phyloP scores from a whole-genome alignment of 352 stramenopile species.

The Pythium aquatile region DNA sequence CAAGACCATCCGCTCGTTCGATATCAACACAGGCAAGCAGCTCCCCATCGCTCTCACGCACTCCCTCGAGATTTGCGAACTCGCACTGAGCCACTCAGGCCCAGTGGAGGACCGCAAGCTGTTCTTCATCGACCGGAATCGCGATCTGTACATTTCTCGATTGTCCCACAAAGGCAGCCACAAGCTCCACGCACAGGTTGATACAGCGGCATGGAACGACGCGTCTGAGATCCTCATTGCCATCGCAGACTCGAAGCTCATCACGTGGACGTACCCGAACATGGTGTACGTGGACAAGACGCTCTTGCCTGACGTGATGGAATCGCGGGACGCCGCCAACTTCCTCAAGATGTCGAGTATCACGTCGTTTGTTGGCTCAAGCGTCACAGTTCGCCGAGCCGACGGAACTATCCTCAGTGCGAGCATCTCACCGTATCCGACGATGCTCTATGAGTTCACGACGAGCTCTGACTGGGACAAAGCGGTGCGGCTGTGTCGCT shows the following conservation, averaged over 20 bases:
- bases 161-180: conserved; percentile 52
- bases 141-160: conserved; percentile 81
- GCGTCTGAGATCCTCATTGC: conserved; percentile 84
- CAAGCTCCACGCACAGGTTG: conserved; percentile 91
- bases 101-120: conserved; percentile 76
- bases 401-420: conserved; percentile 86
- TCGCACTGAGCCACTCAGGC: conserved; percentile 82
- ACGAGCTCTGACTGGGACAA: conserved; percentile 87
- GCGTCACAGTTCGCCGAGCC: conserved; percentile 82
- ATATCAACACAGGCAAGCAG: conserved; percentile 83
- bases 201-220: conserved; percentile 90
- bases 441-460: conserved; percentile 89
- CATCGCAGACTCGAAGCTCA: conserved; percentile 85
- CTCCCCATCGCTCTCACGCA: conserved; percentile 65
- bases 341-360: conserved; percentile 88
- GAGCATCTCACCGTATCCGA: conserved; percentile 76
- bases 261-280: conserved; percentile 91
- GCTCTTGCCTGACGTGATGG: conserved; percentile 77
- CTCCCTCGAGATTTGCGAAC: conserved; percentile 72
- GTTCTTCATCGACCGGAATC: conserved; percentile 89
- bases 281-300: conserved; percentile 92
- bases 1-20: conserved; percentile 89
- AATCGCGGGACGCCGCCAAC: conserved; percentile 68
- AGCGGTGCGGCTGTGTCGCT: conserved; percentile 88
- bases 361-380: conserved; percentile 82